Conservation (phyloP, 1,139 yeast genomes). For the Komagataea norvegica region DNA sequence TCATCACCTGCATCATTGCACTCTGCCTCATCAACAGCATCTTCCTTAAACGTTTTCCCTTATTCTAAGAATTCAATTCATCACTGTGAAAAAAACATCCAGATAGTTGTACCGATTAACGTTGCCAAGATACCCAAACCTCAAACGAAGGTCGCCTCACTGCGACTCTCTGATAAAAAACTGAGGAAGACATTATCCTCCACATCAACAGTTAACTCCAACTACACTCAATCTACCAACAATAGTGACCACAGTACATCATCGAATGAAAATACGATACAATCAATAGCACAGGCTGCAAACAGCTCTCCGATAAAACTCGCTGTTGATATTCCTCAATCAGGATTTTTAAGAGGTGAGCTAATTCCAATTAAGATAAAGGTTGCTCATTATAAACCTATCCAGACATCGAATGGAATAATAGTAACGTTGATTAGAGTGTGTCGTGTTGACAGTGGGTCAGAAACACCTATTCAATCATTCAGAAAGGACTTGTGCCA, state of each 20-base stretch:
- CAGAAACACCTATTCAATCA: conserved; percentile 62
- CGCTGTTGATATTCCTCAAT: conserved; percentile 53
- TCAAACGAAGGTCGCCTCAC: conserved; percentile 58
- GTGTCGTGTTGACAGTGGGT: conserved; percentile 68
- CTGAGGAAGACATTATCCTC: conserved; percentile 45
- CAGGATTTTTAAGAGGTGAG: conserved; percentile 80
- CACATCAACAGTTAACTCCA: conserved; percentile 46
- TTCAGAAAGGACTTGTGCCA: conserved; percentile 84
- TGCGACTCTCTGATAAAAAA: conserved; percentile 38
- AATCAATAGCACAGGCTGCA: conserved; percentile 10
- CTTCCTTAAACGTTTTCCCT: conserved; percentile 11
- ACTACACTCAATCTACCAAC: conserved; percentile 23
- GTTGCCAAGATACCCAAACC: conserved; percentile 63
- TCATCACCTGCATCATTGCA: conserved; percentile 16
- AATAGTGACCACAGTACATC: conserved; percentile 20
- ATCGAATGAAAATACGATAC: conserved; percentile 5
- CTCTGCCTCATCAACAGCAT: conserved; percentile 14
- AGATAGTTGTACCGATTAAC: conserved; percentile 69
- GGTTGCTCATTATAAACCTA: conserved; percentile 63
- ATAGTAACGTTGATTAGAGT: conserved; percentile 78
- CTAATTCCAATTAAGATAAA: conserved; percentile 63
- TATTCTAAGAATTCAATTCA: conserved; percentile 21
- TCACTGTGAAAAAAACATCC: conserved; percentile 49
- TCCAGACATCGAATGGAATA: conserved; percentile 71
- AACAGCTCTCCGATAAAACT: conserved; percentile 38